Evolutionary conservation across 495 filamentous ascomycete genomes (phyloP).

Genomic region (Trichodelitschia bisporula): DNA sequence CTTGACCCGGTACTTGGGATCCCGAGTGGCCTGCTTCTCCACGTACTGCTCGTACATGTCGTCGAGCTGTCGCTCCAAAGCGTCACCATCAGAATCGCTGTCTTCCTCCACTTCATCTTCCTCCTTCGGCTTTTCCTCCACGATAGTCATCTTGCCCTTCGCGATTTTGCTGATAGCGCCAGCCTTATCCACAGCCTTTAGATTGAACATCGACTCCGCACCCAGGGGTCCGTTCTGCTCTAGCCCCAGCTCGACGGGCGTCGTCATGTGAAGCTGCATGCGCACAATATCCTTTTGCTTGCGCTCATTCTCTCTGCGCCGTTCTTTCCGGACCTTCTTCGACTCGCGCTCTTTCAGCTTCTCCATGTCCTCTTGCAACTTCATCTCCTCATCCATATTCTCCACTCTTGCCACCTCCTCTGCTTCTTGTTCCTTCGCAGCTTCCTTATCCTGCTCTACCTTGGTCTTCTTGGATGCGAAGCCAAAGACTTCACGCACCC

Average conservation of each 20-base stretch:
- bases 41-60: slow-evolving; percentile 65
- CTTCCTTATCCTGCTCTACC: slow-evolving; percentile 14
- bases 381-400: slow-evolving; percentile 81
- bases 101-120: slow-evolving; percentile 31
- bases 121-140: slow-evolving; percentile 20
- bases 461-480: slow-evolving; percentile 42
- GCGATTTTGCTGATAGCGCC: slow-evolving; percentile 43
- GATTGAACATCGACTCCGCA: slow-evolving; percentile 55
- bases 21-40: slow-evolving; percentile 47
- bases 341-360: slow-evolving; percentile 52
- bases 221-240: slow-evolving; percentile 63
- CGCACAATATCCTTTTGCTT: slow-evolving; percentile 77
- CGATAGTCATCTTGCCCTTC: slow-evolving; percentile 49
- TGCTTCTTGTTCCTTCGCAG: slow-evolving; percentile 17
- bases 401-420: slow-evolving; percentile 61
- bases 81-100: slow-evolving; percentile 36
- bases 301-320: slow-evolving; percentile 63
- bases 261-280: slow-evolving; percentile 91
- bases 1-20: slow-evolving; percentile 75
- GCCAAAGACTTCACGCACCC: slow-evolving; percentile 76
- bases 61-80: slow-evolving; percentile 64
- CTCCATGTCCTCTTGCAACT: slow-evolving; percentile 68
- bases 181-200: slow-evolving; percentile 55
- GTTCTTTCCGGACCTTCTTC: slow-evolving; percentile 50
- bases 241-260: slow-evolving; percentile 86